Percentiles rank a stretch among this genome's conserved stretches.
These are phyloP conservation scores for Pythium rishiriense DNA, from an alignment of 352 stramenopile genomes.

Conservation along the genomic window DNA sequence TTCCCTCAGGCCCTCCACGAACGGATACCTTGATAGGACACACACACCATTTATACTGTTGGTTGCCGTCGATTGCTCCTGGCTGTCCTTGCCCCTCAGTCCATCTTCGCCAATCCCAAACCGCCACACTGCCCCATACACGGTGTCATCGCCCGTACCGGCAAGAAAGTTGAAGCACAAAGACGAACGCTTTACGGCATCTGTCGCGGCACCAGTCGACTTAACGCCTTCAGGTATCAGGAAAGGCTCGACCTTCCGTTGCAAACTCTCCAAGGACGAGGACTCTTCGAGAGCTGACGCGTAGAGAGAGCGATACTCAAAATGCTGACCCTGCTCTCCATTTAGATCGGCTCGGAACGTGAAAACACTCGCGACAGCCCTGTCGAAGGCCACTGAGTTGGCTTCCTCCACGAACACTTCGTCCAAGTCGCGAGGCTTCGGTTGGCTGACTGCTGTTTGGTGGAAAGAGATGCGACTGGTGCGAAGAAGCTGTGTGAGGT, in stretches of 20 bases:
- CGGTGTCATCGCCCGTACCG: constrained; percentile 32
- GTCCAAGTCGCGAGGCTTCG: constrained; percentile 15
- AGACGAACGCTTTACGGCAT: constrained; percentile 12
- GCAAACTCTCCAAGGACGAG: not conserved
- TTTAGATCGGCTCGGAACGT: constrained; percentile 8
- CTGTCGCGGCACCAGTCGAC: not conserved
- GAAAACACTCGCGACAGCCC: constrained; percentile 26
- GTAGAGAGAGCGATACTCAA: constrained; percentile 8
- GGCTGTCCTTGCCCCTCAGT: not conserved
- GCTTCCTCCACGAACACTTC: not conserved
- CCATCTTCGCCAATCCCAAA: not conserved
- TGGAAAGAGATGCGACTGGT: constrained; percentile 57
- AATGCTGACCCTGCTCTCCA: not conserved
- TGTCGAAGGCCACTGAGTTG: constrained; percentile 10
- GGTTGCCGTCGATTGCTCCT: not conserved
- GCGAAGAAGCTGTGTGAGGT: constrained; percentile 45
- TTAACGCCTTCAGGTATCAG: constrained; percentile 39
- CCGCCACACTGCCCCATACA: constrained; percentile 52
- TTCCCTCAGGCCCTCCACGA: constrained; percentile 51
- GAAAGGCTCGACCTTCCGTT: constrained; percentile 43
- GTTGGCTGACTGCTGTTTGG: constrained; percentile 39
- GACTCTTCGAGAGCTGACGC: constrained; percentile 8
- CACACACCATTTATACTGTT: constrained; percentile 38
- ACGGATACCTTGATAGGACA: constrained; percentile 50
- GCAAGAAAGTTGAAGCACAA: constrained; percentile 62